Base-by-base conservation (phyloP, 495 filamentous ascomycete species). In the Hypoxylon crocopeplum region DNA sequence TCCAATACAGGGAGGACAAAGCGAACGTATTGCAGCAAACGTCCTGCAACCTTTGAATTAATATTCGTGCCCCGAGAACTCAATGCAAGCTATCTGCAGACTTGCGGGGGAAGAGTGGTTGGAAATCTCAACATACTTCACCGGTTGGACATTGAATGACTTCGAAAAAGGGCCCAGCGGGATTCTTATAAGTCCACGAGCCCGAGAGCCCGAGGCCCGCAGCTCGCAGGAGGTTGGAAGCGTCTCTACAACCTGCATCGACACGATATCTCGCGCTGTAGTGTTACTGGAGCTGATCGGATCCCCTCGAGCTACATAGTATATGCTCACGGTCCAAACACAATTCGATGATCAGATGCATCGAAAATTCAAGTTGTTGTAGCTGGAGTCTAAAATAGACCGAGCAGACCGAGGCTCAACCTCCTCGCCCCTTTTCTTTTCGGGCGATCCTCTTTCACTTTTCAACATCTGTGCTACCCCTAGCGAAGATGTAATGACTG, bases 1-100 rank as follows among this genome's bases (percentile, higher is more conserved):
- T 38, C 48, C 44, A 55, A 59, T 51, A 19, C 10, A 46, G 7
- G 38, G 15, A 42, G 42, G 48, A 64, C 48, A 48, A 64, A 64
- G 42, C 42, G 48, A 54, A 45, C 38, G 24, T 22, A 48, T 38
- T 34, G 10, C 44, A 55, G 44, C 46, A 45, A 57, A 57, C 45
- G 20, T 59, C 16, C 49, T 36, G 55, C 49, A 54, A 25, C n/a
- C 44, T 36, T 12, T 42, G 50, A 64, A 50, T 59, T 44, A 59
- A 48, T 41, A 49, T 51, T 55, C 38, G 33, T 32, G 30, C 25
- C 45, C 46, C 8, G 44, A 55, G 20, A 54, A 48, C 48, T 13
- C 38, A 45, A 50, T 38, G 42, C 48, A 27, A 54, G 54, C 38
- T 27, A 24, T 37, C 44, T 52, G 53, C 41, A 51, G 11, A 53